Evolutionary conservation across 495 filamentous ascomycete genomes (phyloP).

Genomic region (Rostrohypoxylon terebratum): DNA sequence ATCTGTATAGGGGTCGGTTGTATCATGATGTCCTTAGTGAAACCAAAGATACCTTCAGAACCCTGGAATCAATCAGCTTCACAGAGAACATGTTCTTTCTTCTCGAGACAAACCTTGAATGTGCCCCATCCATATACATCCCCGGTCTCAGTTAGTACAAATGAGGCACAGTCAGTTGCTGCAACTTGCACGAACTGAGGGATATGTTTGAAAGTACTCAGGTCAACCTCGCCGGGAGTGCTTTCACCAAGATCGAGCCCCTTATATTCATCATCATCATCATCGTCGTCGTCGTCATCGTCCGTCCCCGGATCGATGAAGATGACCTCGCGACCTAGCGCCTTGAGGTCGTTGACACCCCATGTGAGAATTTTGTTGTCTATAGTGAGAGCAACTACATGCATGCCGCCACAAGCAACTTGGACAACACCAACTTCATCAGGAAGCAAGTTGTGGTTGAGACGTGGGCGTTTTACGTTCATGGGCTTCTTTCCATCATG

Average conservation of each 20-base stretch:
- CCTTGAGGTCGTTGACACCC: slow-evolving; percentile 77
- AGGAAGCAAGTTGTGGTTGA: slow-evolving; percentile 58
- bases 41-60: slow-evolving; percentile 74
- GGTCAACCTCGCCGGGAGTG: slow-evolving; percentile 66
- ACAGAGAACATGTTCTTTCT: too few relatives aligned
- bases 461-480: slow-evolving; percentile 62
- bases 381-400: slow-evolving; percentile 69
- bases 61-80: slow-evolving; percentile 43
- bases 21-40: slow-evolving; percentile 53
- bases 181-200: slow-evolving; percentile 70
- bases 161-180: slow-evolving; percentile 72
- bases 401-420: slow-evolving; percentile 74
- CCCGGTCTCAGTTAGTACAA: slow-evolving; percentile 73
- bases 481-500: slow-evolving; percentile 57
- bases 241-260: slow-evolving; percentile 55
- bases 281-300: slow-evolving; percentile 58
- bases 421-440: slow-evolving; percentile 72
- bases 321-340: slow-evolving; percentile 71
- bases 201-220: slow-evolving; percentile 58
- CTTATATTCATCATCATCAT: slow-evolving; percentile 57
- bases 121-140: slow-evolving; percentile 77
- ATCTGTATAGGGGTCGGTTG: slow-evolving; percentile 49
- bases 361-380: slow-evolving; percentile 76
- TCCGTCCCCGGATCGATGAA: slow-evolving; percentile 49
- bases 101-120: slow-evolving; percentile 65